Evolutionary conservation across 1,284 basidiomycete genomes (phyloP).

Genomic region (Apiotrichum gracile): DNA sequence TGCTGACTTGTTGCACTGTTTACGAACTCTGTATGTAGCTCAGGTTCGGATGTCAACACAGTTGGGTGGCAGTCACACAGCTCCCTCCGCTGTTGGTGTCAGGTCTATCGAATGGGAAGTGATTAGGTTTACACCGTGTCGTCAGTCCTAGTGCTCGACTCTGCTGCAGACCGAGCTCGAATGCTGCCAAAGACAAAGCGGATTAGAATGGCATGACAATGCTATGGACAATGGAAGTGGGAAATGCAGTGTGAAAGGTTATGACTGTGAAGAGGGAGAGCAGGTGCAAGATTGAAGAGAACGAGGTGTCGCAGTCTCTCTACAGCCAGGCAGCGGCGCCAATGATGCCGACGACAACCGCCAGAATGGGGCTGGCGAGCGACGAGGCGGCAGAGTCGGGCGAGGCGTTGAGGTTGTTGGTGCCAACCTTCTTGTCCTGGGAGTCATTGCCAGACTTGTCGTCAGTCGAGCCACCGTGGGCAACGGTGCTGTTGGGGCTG

Average conservation of each 20-base stretch:
- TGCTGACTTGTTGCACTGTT: too few relatives aligned
- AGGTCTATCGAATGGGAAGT: too few relatives aligned
- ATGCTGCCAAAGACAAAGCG: background rate
- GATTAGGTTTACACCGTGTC: too few relatives aligned
- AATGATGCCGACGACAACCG: background rate
- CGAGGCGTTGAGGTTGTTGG: background rate
- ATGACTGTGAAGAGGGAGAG: background rate
- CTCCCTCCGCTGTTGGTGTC: too few relatives aligned
- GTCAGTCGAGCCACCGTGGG: too few relatives aligned
- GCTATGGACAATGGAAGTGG: conserved; percentile 2
- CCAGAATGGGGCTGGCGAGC: background rate
- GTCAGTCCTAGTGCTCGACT: too few relatives aligned
- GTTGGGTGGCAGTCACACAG: too few relatives aligned
- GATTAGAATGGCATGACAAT: conserved; percentile 3
- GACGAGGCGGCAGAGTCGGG: background rate
- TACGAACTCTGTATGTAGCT: too few relatives aligned
- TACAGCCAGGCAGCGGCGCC: conserved; percentile 9
- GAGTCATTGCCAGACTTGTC: background rate
- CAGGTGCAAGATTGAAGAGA: too few relatives aligned
- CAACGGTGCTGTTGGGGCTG: background rate
- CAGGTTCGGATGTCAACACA: too few relatives aligned
- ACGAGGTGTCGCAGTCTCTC: too few relatives aligned
- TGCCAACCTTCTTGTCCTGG: background rate
- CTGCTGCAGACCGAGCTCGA: too few relatives aligned
- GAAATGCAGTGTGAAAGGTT: background rate